Percentiles rank a stretch among this genome's conserved stretches.
These are phyloP conservation scores for Corylus heterophylla DNA, from an alignment of 306 rosid genomes.

Conservation along the genomic window DNA sequence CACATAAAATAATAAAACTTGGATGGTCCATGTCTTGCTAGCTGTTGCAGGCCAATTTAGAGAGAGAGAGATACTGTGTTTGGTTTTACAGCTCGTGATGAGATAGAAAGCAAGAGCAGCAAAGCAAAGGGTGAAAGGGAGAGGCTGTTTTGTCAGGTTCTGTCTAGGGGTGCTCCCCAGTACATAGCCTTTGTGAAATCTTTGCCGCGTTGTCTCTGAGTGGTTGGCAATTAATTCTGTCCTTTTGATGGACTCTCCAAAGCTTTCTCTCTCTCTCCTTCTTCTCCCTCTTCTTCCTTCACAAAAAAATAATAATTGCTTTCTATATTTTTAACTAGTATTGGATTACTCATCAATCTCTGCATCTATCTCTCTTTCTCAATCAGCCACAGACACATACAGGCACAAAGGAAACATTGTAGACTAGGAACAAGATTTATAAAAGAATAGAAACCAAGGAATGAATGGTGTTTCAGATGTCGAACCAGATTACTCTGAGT, in stretches of 20 bases:
- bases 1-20: constrained; percentile 33
- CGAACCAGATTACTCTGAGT: constrained; percentile 57
- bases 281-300: constrained; percentile 5
- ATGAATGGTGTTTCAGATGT: constrained; percentile 60
- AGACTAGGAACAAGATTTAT: constrained; percentile 15
- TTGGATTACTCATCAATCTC: constrained; percentile 2
- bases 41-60: constrained; percentile 30
- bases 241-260: constrained; percentile 46
- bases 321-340: constrained; percentile 11
- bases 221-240: constrained; percentile 49
- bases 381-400: not conserved
- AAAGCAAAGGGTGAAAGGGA: constrained; percentile 4
- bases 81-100: constrained; percentile 78
- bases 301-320: constrained; percentile 30
- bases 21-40: constrained; percentile 52
- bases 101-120: constrained; percentile 40
- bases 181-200: constrained; percentile 34
- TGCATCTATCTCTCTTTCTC: constrained; percentile 28
- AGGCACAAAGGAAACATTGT: constrained; percentile 19
- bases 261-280: not conserved
- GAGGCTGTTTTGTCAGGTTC: constrained; percentile 49
- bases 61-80: constrained; percentile 5
- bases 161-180: constrained; percentile 34
- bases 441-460: constrained; percentile 29
- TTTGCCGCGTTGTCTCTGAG: constrained; percentile 53